Evolutionary conservation across 1,284 basidiomycete species (phyloP).

Genomic region (Irpex rosettiformis): DNA sequence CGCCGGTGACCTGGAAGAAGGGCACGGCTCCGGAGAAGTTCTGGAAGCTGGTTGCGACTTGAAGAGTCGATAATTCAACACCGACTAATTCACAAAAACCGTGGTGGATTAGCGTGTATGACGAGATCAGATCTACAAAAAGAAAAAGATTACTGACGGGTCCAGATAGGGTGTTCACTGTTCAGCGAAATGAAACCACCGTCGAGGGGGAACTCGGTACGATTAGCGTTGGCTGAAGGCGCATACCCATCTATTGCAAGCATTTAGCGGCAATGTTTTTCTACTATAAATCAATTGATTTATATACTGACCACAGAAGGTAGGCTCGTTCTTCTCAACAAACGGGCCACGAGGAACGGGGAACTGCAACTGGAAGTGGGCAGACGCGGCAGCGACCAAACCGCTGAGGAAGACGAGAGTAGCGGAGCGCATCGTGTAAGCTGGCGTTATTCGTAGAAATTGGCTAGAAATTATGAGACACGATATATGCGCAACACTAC

Average conservation of each 20-base stretch:
- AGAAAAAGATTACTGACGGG: constrained; percentile 33
- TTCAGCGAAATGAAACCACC: constrained; percentile 52
- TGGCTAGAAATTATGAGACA: not conserved
- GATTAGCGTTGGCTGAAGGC: constrained; percentile 35
- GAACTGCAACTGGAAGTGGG: constrained; percentile 71
- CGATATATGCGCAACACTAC: not conserved
- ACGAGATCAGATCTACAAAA: not conserved
- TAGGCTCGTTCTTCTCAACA: constrained; percentile 52
- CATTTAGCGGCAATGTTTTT: not conserved
- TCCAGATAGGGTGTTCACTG: constrained; percentile 58
- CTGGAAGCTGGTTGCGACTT: constrained; percentile 62
- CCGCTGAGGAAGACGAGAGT: constrained; percentile 26
- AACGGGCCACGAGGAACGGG: constrained; percentile 61
- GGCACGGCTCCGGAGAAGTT: constrained; percentile 36
- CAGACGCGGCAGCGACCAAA: constrained; percentile 38
- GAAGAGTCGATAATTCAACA: constrained; percentile 50
- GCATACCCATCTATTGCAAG: constrained; percentile 46
- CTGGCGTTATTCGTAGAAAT: not conserved
- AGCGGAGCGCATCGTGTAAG: constrained; percentile 31
- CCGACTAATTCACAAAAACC: constrained; percentile 42
- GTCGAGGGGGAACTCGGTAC: constrained; percentile 62
- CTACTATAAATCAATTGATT: not conserved
- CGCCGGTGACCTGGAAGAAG: constrained; percentile 49
- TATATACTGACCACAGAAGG: constrained; percentile 46
- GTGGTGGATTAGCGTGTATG: not conserved